Conservation (phyloP, 148 eudicot species). For the Heliosperma pusillum region DNA sequence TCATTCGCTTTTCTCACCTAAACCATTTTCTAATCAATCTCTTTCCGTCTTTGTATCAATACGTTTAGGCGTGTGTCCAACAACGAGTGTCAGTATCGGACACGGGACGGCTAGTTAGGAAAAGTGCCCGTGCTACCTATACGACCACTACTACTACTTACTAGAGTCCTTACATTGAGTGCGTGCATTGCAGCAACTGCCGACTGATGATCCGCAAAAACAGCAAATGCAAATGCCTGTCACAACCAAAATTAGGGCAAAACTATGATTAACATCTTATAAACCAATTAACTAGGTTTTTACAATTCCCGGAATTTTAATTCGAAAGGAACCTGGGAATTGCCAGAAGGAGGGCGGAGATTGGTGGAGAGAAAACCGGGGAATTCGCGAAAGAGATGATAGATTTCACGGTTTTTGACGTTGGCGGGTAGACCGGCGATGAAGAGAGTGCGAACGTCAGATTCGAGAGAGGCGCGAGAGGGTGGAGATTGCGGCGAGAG, state of each 20-base stretch:
- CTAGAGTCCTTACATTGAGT: slow-evolving; percentile 87
- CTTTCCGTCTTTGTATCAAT: too few species aligned
- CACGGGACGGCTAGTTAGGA: too few species aligned
- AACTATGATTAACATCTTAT: neutral
- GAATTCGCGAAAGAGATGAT: slow-evolving; percentile 77
- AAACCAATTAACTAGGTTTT: too few species aligned
- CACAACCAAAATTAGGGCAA: slow-evolving; percentile 9
- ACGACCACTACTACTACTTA: too few species aligned
- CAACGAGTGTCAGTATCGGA: too few species aligned
- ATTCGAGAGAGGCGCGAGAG: slow-evolving; percentile 11
- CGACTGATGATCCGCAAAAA: slow-evolving; percentile 71
- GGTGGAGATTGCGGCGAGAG: slow-evolving; percentile 29
- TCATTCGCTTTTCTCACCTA: too few species aligned
- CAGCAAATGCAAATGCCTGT: slow-evolving; percentile 90
- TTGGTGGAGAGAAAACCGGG: slow-evolving; percentile 74
- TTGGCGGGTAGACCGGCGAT: slow-evolving; percentile 82
- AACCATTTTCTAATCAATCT: too few species aligned
- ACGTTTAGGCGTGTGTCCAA: too few species aligned
- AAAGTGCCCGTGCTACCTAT: too few species aligned
- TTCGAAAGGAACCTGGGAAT: slow-evolving; percentile 38
- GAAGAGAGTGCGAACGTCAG: slow-evolving; percentile 74
- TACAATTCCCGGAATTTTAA: neutral
- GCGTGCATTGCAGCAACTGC: slow-evolving; percentile 82
- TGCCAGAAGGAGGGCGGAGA: slow-evolving; percentile 43
- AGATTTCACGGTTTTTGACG: slow-evolving; percentile 72